phyloP scores from a whole-genome alignment of 306 rosid genomes.

The Gillenia trifoliata region DNA sequence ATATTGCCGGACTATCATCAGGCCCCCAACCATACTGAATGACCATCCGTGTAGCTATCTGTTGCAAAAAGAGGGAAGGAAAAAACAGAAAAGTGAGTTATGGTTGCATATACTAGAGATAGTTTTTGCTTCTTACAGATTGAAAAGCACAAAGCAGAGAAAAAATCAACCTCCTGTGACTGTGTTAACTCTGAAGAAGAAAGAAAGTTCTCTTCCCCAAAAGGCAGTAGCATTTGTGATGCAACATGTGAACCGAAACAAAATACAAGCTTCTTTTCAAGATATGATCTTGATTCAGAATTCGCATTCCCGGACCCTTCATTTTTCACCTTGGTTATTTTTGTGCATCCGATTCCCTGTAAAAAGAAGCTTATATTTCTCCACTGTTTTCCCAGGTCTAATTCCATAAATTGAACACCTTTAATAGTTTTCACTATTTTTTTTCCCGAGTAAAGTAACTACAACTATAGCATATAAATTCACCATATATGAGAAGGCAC shows the following conservation, averaged over 20 bases:
- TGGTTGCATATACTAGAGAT: constrained; percentile 1
- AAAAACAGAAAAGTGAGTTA: neutral
- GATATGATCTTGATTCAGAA: constrained; percentile 89
- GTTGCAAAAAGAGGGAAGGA: constrained; percentile 22
- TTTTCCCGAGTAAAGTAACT: neutral
- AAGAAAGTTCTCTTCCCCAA: constrained; percentile 88
- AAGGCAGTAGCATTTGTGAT: constrained; percentile 89
- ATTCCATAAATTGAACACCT: neutral
- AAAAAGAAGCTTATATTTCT: constrained; percentile 20
- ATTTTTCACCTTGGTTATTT: constrained; percentile 68
- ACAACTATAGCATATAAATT: too few species aligned
- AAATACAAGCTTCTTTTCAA: constrained; percentile 93
- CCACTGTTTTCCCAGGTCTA: constrained; percentile 17
- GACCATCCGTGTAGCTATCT: constrained; percentile 97
- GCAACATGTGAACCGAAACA: constrained; percentile 91
- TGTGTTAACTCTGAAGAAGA: constrained; percentile 74
- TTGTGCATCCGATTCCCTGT: constrained; percentile 97
- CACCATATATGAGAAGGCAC: too few species aligned
- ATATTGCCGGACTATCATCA: constrained; percentile 95
- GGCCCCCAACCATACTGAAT: constrained; percentile 99
- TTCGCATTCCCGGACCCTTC: constrained; percentile 61
- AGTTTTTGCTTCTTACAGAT: constrained; percentile 8
- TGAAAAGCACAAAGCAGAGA: constrained; percentile 14
- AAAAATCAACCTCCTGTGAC: constrained; percentile 81
- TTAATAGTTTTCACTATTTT: too few species aligned